These are phyloP conservation scores for Penicillium corylophilum DNA, from an alignment of 2,329 filamentous ascomycete species.

Conservation along the genomic window DNA sequence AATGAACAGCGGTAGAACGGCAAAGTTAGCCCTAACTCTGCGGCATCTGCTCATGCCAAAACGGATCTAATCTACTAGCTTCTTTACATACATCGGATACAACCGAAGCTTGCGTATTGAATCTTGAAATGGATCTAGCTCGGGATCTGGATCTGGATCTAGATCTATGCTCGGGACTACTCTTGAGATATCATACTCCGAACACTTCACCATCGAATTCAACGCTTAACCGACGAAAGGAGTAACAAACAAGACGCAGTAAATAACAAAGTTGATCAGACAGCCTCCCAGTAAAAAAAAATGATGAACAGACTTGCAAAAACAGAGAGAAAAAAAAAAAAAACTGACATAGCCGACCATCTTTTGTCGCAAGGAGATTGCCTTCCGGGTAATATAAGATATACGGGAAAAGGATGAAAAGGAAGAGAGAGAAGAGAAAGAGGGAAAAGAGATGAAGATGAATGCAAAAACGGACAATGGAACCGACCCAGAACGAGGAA, in stretches of 20 bases:
- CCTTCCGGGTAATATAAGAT: constrained; percentile 20
- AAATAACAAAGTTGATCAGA: constrained; percentile 35
- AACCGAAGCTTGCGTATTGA: not conserved
- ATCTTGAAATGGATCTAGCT: not conserved
- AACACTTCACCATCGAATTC: not conserved
- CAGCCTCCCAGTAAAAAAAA: constrained; percentile 35
- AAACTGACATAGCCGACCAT: constrained; percentile 25
- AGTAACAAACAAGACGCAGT: constrained; percentile 9
- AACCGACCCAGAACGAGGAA: constrained; percentile 7
- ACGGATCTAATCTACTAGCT: not conserved
- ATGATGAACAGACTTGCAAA: constrained; percentile 1
- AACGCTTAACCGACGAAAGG: constrained; percentile 5
- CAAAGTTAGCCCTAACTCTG: not conserved
- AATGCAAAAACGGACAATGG: not conserved
- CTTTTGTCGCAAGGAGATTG: constrained; percentile 22
- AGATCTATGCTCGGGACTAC: too few relatives aligned
- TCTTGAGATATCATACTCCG: not conserved
- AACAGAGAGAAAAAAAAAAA: constrained; percentile 2
- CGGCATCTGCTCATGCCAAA: not conserved
- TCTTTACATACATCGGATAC: not conserved
- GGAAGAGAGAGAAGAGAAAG: constrained; percentile 4
- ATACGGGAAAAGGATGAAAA: constrained; percentile 7
- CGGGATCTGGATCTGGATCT: too few relatives aligned
- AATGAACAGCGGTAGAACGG: not conserved
- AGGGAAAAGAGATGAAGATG: constrained; percentile 1